A percentile compares a stretch with the other conserved stretches of the same genome.
phyloP scores from a whole-genome alignment of 2,329 filamentous ascomycete genomes.

The Atkinsonella hypoxylon region DNA sequence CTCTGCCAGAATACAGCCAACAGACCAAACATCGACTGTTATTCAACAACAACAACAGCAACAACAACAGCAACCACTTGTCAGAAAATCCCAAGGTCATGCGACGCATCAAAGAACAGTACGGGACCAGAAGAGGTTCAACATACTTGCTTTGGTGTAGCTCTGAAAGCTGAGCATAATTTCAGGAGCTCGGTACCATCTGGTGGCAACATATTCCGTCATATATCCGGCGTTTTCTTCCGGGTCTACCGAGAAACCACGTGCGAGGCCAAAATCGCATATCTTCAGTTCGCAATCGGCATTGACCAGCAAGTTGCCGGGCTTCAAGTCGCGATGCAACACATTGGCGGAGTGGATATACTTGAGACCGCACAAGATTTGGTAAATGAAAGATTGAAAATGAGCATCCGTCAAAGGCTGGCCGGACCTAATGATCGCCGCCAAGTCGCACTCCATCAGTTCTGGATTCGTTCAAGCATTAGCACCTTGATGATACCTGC shows the following conservation, averaged over 20 bases:
- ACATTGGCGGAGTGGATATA: constrained; percentile 99
- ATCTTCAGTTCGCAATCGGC: constrained; percentile 99
- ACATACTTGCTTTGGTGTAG: constrained; percentile 99
- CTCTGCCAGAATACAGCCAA: constrained; percentile 94
- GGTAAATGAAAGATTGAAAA: constrained; percentile 99
- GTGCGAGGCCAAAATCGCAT: constrained; percentile 90
- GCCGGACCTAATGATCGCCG: constrained; percentile 93
- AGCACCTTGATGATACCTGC: not conserved
- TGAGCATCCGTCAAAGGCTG: constrained; percentile 96
- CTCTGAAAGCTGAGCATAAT: constrained; percentile 99
- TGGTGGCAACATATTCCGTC: constrained; percentile 97
- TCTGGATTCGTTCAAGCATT: constrained; percentile 40
- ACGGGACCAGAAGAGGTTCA: not conserved
- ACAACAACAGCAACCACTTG: no score
- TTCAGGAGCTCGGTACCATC: constrained; percentile 91
- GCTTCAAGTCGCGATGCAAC: constrained; percentile 91
- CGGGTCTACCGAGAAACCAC: constrained; percentile 93
- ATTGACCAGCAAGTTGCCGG: constrained; percentile 93
- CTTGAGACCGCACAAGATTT: constrained; percentile 96
- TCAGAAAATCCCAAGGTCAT: no score
- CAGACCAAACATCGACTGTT: constrained; percentile 97
- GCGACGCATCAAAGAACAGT: no score
- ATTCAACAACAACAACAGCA: no score
- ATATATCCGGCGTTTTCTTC: constrained; percentile 99
- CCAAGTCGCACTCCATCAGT: constrained; percentile 97